A percentile compares a stretch with the other conserved stretches of the same genome.
These are phyloP conservation scores for Herpetomonas tarakana DNA, from an alignment of 208 protist species.

Conservation along the genomic window DNA sequence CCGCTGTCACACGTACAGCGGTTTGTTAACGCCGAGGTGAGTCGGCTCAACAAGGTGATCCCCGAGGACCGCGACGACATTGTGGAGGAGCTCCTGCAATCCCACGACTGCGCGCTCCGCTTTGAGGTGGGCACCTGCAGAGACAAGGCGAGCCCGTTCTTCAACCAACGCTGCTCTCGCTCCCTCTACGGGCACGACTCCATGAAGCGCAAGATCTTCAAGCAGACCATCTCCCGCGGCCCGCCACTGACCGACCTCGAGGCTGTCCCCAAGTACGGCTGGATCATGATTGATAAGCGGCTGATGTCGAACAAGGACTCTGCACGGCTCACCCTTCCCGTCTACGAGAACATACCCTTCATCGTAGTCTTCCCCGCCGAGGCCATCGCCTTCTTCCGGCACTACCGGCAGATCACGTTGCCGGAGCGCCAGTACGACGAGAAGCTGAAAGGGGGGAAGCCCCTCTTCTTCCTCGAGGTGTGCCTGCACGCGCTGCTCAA, in stretches of 20 bases:
- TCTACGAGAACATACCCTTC: slow-evolving; percentile 38
- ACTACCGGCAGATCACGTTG: slow-evolving; percentile 25
- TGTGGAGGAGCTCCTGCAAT: slow-evolving; percentile 26
- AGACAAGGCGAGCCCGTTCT: slow-evolving; percentile 17
- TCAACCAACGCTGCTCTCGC: slow-evolving; percentile 28
- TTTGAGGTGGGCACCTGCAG: slow-evolving; percentile 43
- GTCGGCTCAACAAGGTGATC: slow-evolving; percentile 4
- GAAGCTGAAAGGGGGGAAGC: slow-evolving; percentile 21
- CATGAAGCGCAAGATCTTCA: slow-evolving; percentile 9
- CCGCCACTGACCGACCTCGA: slow-evolving; percentile 2
- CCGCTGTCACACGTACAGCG: slow-evolving; percentile 28
- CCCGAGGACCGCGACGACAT: slow-evolving; percentile 17
- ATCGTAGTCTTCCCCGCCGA: slow-evolving; percentile 20
- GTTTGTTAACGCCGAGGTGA: slow-evolving; percentile 13
- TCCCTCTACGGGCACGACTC: slow-evolving; percentile 36
- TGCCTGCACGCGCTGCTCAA: slow-evolving; percentile 29
- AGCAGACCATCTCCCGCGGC: slow-evolving; percentile 15
- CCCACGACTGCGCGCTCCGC: slow-evolving; percentile 49
- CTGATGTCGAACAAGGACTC: neutral
- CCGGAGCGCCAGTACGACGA: slow-evolving; percentile 37
- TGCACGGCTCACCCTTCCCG: neutral
- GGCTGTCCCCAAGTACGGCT: slow-evolving; percentile 27
- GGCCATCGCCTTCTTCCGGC: slow-evolving; percentile 24
- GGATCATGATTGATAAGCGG: slow-evolving; percentile 14
- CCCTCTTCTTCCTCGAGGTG: slow-evolving; percentile 40